Conservation (phyloP, 495 filamentous ascomycete species). For the Podospora anserina region DNA sequence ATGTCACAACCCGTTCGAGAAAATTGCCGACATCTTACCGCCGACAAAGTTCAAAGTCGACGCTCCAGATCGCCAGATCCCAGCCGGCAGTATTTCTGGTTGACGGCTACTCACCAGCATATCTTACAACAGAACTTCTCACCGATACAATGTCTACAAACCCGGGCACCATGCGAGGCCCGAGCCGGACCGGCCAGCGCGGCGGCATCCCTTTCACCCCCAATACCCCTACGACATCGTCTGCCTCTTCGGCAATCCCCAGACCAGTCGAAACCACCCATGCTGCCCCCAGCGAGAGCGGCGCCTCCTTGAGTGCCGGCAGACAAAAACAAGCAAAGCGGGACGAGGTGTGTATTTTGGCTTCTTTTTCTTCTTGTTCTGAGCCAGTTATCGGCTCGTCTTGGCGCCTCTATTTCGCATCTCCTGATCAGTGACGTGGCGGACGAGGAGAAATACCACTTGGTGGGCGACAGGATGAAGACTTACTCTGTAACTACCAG, state of each 20-base stretch:
- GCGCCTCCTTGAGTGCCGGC: conserved; percentile 76
- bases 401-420: conserved; percentile 1
- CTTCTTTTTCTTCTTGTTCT: neutral
- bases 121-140: neutral
- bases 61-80: neutral
- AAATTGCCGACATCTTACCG: neutral
- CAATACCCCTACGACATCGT: conserved; percentile 38
- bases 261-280: conserved; percentile 68
- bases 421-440: conserved; percentile 19
- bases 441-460: neutral
- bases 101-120: neutral
- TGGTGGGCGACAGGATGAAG: conserved; percentile 26
- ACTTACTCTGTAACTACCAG: conserved; percentile 43
- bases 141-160: conserved; percentile 33
- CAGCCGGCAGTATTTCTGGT: neutral
- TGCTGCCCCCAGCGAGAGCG: conserved; percentile 58
- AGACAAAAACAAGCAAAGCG: conserved; percentile 92
- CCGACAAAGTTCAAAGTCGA: neutral
- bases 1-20: neutral
- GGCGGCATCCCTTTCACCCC: conserved; percentile 66
- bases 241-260: conserved; percentile 70
- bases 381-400: neutral
- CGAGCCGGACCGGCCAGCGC: conserved; percentile 57
- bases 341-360: conserved; percentile 73
- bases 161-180: conserved; percentile 54